Conservation (phyloP, 2,329 filamentous ascomycete species). For the Albophoma yamanashiensis region DNA sequence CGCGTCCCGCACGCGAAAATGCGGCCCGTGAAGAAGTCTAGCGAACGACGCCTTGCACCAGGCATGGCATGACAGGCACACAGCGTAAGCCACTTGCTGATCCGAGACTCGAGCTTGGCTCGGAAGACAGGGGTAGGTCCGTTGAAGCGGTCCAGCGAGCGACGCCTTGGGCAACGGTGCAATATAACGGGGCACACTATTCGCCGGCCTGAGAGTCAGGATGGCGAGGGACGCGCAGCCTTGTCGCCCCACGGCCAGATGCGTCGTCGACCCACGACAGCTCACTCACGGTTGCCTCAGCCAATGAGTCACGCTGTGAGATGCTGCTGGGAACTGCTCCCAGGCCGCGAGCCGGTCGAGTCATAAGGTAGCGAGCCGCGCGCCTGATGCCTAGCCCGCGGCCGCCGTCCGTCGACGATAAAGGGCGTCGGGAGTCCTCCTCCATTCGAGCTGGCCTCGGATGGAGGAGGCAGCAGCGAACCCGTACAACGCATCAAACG, state of each 20-base stretch:
- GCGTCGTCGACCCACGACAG: background rate
- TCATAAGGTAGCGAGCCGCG: background rate
- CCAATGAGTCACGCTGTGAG: conserved; percentile 1
- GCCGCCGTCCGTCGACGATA: background rate
- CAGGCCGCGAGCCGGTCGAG: background rate
- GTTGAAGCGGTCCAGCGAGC: background rate
- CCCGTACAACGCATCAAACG: background rate
- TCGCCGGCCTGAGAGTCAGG: background rate
- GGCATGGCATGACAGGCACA: background rate
- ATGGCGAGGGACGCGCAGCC: background rate
- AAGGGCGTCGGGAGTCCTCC: background rate
- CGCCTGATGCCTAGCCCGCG: background rate
- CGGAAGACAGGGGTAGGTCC: background rate
- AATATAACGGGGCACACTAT: background rate
- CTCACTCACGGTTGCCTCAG: background rate
- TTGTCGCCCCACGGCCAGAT: background rate
- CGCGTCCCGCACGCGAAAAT: background rate
- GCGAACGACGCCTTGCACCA: background rate
- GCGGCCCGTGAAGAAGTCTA: background rate
- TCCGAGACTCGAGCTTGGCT: background rate
- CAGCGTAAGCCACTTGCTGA: background rate
- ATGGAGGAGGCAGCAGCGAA: background rate
- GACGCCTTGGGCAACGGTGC: background rate
- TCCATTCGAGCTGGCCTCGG: conserved; percentile 1
- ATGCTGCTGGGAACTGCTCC: background rate